Percentiles rank a stretch among this genome's conserved stretches.
Evolutionary conservation across 1,284 basidiomycete species (phyloP).

Genomic region (Pseudozyma sp.): DNA sequence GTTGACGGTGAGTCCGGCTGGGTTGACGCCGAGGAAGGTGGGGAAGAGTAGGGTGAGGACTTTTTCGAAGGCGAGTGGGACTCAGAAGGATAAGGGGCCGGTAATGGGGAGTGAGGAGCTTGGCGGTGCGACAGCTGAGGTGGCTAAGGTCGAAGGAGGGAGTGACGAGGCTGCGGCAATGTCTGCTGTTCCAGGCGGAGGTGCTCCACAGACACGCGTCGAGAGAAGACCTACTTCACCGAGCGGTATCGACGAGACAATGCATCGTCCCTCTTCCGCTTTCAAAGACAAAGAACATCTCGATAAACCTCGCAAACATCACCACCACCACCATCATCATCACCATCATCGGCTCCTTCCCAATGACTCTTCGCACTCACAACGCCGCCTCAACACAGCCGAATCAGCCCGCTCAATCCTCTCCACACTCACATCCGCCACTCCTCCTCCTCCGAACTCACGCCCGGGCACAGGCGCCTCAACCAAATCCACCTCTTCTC

Average conservation of each 20-base stretch:
- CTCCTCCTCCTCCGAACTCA: not conserved
- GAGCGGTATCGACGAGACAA: not conserved
- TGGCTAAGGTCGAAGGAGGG: not conserved
- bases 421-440: constrained; percentile 3
- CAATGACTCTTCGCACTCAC: not conserved
- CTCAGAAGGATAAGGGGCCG: not conserved
- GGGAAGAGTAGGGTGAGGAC: constrained; percentile 7
- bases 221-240: not conserved
- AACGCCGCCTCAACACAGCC: constrained; percentile 15
- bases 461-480: constrained; percentile 14
- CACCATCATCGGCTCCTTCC: not conserved
- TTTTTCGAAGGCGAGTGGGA: constrained; percentile 1
- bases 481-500: constrained; percentile 15
- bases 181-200: too few relatives aligned
- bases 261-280: not conserved
- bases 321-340: not conserved
- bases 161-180: too few relatives aligned
- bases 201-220: too few relatives aligned
- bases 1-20: not conserved
- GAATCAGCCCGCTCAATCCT: constrained; percentile 15
- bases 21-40: constrained; percentile 9
- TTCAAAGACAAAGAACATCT: not conserved
- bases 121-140: not conserved
- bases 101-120: not conserved
- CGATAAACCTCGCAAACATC: not conserved